These are phyloP conservation scores for Colletotrichum plurivorum DNA, from an alignment of 2,329 filamentous ascomycete genomes.

Conservation along the genomic window DNA sequence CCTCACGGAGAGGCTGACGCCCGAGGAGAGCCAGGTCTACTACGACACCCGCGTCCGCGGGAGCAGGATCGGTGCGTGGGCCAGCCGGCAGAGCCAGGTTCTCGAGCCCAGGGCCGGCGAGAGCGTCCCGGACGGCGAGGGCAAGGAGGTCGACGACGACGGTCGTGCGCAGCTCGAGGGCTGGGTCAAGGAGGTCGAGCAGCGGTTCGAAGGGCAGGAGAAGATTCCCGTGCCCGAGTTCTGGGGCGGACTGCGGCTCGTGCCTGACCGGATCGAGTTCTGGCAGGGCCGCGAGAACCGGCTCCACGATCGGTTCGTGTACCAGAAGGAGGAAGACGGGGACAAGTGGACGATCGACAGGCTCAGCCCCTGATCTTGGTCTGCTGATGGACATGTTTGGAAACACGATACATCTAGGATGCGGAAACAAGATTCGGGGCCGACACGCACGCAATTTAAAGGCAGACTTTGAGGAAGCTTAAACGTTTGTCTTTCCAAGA, in stretches of 20 bases:
- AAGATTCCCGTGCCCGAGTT: conserved; percentile 92
- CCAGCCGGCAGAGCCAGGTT: conserved; percentile 88
- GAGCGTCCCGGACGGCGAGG: conserved; percentile 45
- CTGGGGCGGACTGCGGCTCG: conserved; percentile 91
- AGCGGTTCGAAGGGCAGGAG: conserved; percentile 80
- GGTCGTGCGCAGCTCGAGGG: conserved; percentile 81
- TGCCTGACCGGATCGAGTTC: conserved; percentile 92
- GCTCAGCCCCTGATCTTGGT: conserved; percentile 76
- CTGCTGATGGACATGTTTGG: neutral
- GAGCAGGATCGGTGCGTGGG: conserved; percentile 91
- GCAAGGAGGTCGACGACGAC: conserved; percentile 74
- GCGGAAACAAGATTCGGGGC: too few species aligned
- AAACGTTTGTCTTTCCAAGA: conserved; percentile 21
- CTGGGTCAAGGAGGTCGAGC: conserved; percentile 83
- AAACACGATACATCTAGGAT: neutral
- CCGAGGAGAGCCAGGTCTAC: conserved; percentile 80
- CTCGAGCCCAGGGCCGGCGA: conserved; percentile 62
- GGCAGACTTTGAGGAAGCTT: conserved; percentile 7
- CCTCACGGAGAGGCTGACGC: conserved; percentile 72
- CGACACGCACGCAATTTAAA: neutral
- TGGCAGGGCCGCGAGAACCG: conserved; percentile 94
- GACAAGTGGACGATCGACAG: conserved; percentile 78
- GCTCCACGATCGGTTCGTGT: conserved; percentile 94
- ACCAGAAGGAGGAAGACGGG: conserved; percentile 70
- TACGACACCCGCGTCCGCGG: conserved; percentile 81